Evolutionary conservation across 257 asterid genomes (phyloP), one percentile per base, ranked within the genome.

Genomic region (Solanum megistacrolobum): DNA sequence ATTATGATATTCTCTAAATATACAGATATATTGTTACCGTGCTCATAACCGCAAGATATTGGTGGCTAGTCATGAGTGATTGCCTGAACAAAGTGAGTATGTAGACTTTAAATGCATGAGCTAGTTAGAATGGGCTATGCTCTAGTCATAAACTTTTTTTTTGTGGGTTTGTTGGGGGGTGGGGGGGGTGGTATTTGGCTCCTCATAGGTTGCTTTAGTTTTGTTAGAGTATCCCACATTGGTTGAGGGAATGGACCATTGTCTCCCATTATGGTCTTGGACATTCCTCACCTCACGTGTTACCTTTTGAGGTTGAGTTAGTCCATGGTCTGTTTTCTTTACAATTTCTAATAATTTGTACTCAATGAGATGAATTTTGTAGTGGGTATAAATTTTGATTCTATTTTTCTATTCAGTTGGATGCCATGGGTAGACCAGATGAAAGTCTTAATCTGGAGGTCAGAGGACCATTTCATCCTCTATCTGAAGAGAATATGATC

Each of bases 391-490:
- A 29, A 29, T 48, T 79, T 83, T 89, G 69, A 39, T 88, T 71
- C 83, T 48, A 48, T 38, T 86, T 90, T 90, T 87, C 84, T 87
- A 79, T 90, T 92, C 95, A 97, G 99, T 94, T 97, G 94, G 98
- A 95, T 89, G 95, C 99, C 91, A 95, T 94, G 71, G 99, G 99
- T 39, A 92, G 99, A 88, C 98, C 99, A 84, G 99, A 97, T 86
- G 99, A 97, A 93, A 96, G 98, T 93, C 95, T 97, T 90, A 91
- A 94, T 81, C 87, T 97, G 86, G 99, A 97, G 93, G 65, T 96
- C 88, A 93, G 93, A 90, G 99, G 99, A 68, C 99, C 98, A 83
- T 90, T 97, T 89, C 98, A 92, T 89, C 93, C 98, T 82, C 90
- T 91, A 85, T 89, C 96, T 84, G 99, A 93, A 92, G 99, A 97